phyloP scores from a whole-genome alignment of 2,329 filamentous ascomycete species.

The Colletotrichum ledebouriae region DNA sequence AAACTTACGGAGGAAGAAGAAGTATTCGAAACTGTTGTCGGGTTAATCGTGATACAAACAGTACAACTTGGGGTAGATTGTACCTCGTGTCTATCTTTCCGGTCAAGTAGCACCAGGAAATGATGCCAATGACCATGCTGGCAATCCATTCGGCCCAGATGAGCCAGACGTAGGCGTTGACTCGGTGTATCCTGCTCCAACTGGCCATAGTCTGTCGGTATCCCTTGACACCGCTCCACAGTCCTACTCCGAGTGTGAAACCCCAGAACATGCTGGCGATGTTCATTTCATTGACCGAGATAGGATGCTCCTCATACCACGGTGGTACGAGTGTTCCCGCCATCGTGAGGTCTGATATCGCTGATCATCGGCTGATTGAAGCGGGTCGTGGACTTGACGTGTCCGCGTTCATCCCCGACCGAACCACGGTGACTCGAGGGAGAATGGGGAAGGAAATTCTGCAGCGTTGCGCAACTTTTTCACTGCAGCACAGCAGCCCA shows the following conservation, averaged over 20 bases:
- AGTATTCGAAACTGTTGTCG: slow-evolving; percentile 22
- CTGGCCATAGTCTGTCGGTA: slow-evolving; percentile 52
- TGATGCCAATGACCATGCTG: slow-evolving; percentile 51
- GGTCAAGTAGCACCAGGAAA: slow-evolving; percentile 54
- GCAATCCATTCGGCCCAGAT: slow-evolving; percentile 57
- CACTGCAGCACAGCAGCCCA: slow-evolving; percentile 1
- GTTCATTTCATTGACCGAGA: slow-evolving; percentile 48
- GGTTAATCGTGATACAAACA: neutral
- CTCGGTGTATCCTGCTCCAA: slow-evolving; percentile 49
- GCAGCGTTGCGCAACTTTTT: slow-evolving; percentile 1
- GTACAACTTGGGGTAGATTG: neutral
- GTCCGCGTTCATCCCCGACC: slow-evolving; percentile 17
- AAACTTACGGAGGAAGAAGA: slow-evolving; percentile 36
- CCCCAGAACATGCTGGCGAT: slow-evolving; percentile 55
- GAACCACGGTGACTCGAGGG: neutral
- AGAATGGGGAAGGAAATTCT: neutral
- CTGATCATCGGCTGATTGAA: slow-evolving; percentile 4
- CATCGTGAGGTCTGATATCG: slow-evolving; percentile 2
- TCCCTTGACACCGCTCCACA: slow-evolving; percentile 52
- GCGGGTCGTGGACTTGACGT: neutral
- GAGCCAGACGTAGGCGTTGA: slow-evolving; percentile 55
- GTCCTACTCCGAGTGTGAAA: slow-evolving; percentile 53
- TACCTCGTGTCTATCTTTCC: slow-evolving; percentile 51
- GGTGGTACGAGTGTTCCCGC: slow-evolving; percentile 36
- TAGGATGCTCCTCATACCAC: slow-evolving; percentile 34